Evolutionary conservation across 2,329 filamentous ascomycete genomes (phyloP).

Genomic region (Elsinoe arachidis): DNA sequence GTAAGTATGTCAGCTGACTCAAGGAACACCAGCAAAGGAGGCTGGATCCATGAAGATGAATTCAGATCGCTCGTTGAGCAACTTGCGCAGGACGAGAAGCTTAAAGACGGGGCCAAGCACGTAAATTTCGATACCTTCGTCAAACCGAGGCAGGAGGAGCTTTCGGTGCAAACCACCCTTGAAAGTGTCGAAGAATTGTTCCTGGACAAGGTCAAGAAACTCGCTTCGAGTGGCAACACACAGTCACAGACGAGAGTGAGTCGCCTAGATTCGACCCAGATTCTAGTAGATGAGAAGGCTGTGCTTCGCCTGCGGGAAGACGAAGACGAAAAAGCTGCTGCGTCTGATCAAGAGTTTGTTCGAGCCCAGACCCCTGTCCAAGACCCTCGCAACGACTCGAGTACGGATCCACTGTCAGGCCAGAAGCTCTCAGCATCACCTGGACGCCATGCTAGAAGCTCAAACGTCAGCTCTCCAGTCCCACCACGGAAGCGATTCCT

Average conservation of each 20-base stretch:
- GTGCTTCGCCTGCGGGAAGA: slow-evolving; percentile 42
- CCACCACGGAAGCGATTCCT: slow-evolving; percentile 7
- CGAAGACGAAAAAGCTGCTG: slow-evolving; percentile 33
- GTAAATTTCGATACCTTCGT: slow-evolving; percentile 60
- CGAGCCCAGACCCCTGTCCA: neutral
- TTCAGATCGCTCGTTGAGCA: slow-evolving; percentile 57
- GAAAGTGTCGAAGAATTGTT: slow-evolving; percentile 85
- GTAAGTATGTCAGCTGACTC: slow-evolving; percentile 83
- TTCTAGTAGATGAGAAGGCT: slow-evolving; percentile 56
- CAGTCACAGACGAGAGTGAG: neutral
- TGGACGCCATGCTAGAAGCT: neutral
- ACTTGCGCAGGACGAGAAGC: slow-evolving; percentile 57
- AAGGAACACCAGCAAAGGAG: slow-evolving; percentile 60
- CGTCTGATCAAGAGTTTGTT: slow-evolving; percentile 16
- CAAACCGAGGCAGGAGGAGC: slow-evolving; percentile 31
- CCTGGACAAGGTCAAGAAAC: slow-evolving; percentile 50
- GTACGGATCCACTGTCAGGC: no score
- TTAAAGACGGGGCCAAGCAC: slow-evolving; percentile 34
- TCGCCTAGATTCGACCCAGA: slow-evolving; percentile 15
- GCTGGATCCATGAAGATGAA: slow-evolving; percentile 90
- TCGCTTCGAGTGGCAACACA: neutral
- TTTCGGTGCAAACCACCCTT: slow-evolving; percentile 62
- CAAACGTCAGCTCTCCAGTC: neutral
- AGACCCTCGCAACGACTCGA: neutral
- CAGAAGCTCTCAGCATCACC: neutral